Evolutionary conservation across 805 yeast species (phyloP).

Genomic region (Teunomyces stri): DNA sequence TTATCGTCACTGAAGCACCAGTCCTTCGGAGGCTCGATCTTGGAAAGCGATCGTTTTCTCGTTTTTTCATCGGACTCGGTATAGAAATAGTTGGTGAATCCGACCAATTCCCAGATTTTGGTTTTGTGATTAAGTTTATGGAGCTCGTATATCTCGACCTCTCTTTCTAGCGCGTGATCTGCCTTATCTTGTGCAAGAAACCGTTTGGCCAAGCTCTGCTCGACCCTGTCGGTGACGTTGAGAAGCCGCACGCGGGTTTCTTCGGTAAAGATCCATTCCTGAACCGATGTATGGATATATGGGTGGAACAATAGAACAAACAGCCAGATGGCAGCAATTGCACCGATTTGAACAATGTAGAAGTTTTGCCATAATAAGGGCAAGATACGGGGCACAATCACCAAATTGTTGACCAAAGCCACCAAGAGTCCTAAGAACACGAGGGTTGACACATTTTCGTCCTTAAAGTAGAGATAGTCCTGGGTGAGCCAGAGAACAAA

Average conservation of each 20-base stretch:
- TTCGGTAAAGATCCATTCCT: constrained; percentile 55
- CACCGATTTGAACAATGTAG: constrained; percentile 12
- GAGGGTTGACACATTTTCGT: constrained; percentile 57
- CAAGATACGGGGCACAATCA: constrained; percentile 27
- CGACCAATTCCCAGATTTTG: constrained; percentile 63
- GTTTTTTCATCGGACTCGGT: constrained; percentile 19
- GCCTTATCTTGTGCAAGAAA: constrained; percentile 5
- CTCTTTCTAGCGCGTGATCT: constrained; percentile 21
- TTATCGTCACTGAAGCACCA: constrained; percentile 51
- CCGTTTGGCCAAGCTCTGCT: constrained; percentile 28
- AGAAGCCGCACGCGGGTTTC: constrained; percentile 57
- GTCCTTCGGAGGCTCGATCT: constrained; percentile 54
- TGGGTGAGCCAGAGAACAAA: constrained; percentile 45
- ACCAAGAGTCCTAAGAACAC: constrained; percentile 44
- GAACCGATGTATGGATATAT: constrained; percentile 41
- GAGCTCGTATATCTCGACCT: constrained; percentile 67
- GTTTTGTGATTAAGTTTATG: constrained; percentile 49
- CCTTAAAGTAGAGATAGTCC: constrained; percentile 61
- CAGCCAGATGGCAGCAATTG: constrained; percentile 51
- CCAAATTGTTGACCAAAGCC: constrained; percentile 15
- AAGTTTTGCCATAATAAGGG: constrained; percentile 26
- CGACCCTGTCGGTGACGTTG: constrained; percentile 49
- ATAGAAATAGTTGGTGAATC: constrained; percentile 55
- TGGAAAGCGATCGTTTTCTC: constrained; percentile 23
- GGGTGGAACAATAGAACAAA: constrained; percentile 50